Conservation (phyloP, 108 stramenopile genomes). For the Fistulifera pelliculosa region DNA sequence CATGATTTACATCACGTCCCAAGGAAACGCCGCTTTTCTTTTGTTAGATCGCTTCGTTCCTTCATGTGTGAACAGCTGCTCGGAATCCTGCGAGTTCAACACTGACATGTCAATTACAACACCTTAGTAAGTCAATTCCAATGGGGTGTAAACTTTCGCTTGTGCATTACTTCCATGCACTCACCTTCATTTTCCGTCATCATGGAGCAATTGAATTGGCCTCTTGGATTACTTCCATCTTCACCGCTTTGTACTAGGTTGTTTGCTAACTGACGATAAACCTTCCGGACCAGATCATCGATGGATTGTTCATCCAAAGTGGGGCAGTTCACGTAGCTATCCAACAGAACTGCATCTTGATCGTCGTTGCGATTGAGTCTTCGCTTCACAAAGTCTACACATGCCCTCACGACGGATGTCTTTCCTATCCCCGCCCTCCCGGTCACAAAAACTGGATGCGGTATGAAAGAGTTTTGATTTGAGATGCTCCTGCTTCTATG, state of each 20-base stretch:
- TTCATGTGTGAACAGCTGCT: background rate
- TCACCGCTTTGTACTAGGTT: background rate
- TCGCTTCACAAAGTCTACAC: background rate
- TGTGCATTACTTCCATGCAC: background rate
- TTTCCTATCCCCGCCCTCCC: background rate
- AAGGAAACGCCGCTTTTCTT: background rate
- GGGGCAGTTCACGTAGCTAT: background rate
- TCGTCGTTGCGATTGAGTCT: no score
- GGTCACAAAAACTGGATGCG: background rate
- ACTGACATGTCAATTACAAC: no score
- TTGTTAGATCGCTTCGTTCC: background rate
- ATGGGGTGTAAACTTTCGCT: background rate
- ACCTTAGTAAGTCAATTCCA: no score
- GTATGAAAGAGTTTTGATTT: background rate
- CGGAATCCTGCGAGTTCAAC: no score
- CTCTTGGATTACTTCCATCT: background rate
- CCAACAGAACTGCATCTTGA: background rate
- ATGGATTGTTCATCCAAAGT: background rate
- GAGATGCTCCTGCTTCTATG: background rate
- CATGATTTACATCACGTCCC: background rate
- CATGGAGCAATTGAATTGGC: background rate
- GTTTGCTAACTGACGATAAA: background rate
- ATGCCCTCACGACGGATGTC: background rate
- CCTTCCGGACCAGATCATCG: background rate
- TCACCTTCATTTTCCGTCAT: background rate